Base-by-base conservation (phyloP, 1,139 yeast species). In the Hanseniaspora gamundiae region DNA sequence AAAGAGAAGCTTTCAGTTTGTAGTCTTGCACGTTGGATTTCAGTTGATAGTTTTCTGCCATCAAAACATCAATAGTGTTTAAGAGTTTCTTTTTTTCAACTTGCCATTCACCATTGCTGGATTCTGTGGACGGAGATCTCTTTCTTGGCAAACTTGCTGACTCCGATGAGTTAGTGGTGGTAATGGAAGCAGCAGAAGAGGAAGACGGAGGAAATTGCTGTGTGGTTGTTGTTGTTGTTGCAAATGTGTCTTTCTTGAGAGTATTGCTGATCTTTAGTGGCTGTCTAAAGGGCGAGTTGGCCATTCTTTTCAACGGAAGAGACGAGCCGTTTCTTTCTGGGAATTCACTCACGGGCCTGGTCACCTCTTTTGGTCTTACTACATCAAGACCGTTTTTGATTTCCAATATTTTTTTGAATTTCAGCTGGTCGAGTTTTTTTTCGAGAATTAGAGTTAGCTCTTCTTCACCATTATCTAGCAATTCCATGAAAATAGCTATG, bases 401-500 rank as follows among this genome's bases (percentile, higher is more conserved):
- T 40, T 78, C 81, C 42, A 66, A 66, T 27, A 91, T 82, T 55
- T 85, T 86, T 58, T 75, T 78, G 54, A 68, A 65, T 54, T 84
- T 73, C 52, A 80, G 73, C 42, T 81, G 88, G 55, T 88, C 97
- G 38, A 88, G 68, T 30, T 74, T 73, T 26, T 79, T 88, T 48
- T 87, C 60, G 45, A 69, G 72, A 9, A 71, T 67, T 41, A 66
- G 74, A 52, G 87, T 65, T 43, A 35, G 21, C 14, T 76, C 80
- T 43, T 91, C 67, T 54, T 78, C 83, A 0, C 95, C 95, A 6
- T 78, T 71, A 16, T 31, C 36, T 5, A 58, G 42, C 16, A 87
- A 73, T 60, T 84, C 85, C 83, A 85, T 81, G 47, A 88, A 64
- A 0, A 83, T 78, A 5, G 96, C 97, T 40, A 87, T 73, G 55